Evolutionary conservation across 345 rosid genomes (phyloP).

Genomic region (Ricinus communis): DNA sequence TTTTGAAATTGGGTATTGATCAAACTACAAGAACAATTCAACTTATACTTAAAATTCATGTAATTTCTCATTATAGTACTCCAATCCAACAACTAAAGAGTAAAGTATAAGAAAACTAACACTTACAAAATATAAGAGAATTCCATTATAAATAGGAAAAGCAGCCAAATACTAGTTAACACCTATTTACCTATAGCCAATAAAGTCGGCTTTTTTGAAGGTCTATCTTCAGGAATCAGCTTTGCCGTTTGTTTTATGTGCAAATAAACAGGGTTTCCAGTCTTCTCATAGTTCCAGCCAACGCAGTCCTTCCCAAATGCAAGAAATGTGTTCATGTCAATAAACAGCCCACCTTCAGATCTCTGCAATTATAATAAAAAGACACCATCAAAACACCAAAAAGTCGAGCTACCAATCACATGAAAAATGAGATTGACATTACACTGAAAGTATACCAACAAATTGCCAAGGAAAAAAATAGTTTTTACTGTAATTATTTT

Average conservation of each 20-base stretch:
- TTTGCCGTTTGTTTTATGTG: slow-evolving; percentile 77
- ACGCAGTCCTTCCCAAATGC: slow-evolving; percentile 91
- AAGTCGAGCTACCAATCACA: neutral
- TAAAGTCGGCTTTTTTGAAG: slow-evolving; percentile 80
- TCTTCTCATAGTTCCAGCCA: slow-evolving; percentile 86
- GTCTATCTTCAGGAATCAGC: slow-evolving; percentile 80
- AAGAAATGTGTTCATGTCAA: slow-evolving; percentile 86
- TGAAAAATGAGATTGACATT: neutral
- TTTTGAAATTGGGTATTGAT: no score
- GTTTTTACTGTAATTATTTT: no score
- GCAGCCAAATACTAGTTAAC: neutral
- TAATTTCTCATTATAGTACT: neutral
- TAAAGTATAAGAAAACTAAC: no score
- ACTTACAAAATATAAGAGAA: no score
- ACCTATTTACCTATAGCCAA: slow-evolving; percentile 89
- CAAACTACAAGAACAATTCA: no score
- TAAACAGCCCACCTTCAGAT: slow-evolving; percentile 86
- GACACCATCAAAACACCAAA: neutral
- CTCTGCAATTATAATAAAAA: slow-evolving; percentile 46
- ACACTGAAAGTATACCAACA: neutral
- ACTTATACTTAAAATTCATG: no score
- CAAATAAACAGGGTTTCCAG: slow-evolving; percentile 85
- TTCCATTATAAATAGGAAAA: no score
- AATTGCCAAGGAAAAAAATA: neutral
- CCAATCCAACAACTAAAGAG: no score